Conservation (phyloP, 352 stramenopile species). For the Thraustotheca clavata region DNA sequence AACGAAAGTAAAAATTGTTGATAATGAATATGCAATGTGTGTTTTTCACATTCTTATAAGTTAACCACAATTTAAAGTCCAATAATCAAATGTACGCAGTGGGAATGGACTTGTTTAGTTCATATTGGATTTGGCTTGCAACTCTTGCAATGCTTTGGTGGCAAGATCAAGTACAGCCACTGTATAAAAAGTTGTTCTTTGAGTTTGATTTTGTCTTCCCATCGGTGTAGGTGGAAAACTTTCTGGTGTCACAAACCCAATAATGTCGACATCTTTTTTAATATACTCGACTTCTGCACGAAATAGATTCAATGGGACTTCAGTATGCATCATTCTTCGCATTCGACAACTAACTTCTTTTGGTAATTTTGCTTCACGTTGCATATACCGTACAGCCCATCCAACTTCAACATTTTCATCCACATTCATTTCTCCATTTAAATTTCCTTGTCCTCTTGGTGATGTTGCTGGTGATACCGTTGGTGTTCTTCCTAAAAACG, state of each 20-base stretch:
- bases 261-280: slow-evolving; percentile 25
- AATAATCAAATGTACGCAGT: slow-evolving; percentile 6
- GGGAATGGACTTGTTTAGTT: background rate
- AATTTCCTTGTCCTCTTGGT: background rate
- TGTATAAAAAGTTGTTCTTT: slow-evolving; percentile 65
- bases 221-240: slow-evolving; percentile 78
- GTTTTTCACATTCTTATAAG: slow-evolving; percentile 5
- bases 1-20: background rate
- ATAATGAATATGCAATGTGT: background rate
- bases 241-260: slow-evolving; percentile 52
- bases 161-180: slow-evolving; percentile 64
- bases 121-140: slow-evolving; percentile 35
- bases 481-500: slow-evolving; percentile 11
- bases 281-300: slow-evolving; percentile 47
- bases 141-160: slow-evolving; percentile 48
- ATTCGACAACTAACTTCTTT: slow-evolving; percentile 57
- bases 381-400: slow-evolving; percentile 75
- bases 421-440: background rate
- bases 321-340: slow-evolving; percentile 74
- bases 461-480: background rate
- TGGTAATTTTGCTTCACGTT: slow-evolving; percentile 53
- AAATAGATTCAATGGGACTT: slow-evolving; percentile 66
- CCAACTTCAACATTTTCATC: slow-evolving; percentile 38
- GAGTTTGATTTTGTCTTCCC: slow-evolving; percentile 62
- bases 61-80: slow-evolving; percentile 10